A percentile compares a stretch with the other conserved stretches of the same genome.
These are phyloP conservation scores for Coprinopsis sp. DNA, from an alignment of 768 basidiomycete genomes.

Conservation along the genomic window DNA sequence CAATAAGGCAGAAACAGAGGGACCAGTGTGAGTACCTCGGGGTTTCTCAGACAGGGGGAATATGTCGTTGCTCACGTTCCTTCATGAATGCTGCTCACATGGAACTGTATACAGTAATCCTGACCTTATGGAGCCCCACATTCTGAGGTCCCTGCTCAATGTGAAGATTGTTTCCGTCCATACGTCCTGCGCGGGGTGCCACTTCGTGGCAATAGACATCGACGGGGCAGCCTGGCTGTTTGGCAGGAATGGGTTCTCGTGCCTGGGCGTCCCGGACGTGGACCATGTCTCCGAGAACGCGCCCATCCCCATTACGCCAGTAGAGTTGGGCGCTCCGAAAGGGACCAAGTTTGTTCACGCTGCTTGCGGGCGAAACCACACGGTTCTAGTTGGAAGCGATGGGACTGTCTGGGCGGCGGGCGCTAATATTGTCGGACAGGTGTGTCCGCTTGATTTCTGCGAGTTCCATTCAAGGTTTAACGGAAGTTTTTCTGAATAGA, in stretches of 20 bases:
- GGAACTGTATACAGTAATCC: slow-evolving; percentile 42
- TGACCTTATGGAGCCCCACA: slow-evolving; percentile 84
- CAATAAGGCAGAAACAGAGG: slow-evolving; percentile 37
- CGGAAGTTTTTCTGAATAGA: slow-evolving; percentile 40
- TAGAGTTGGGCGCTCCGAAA: slow-evolving; percentile 54
- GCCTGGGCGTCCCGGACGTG: slow-evolving; percentile 55
- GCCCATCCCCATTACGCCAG: slow-evolving; percentile 56
- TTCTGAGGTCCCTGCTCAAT: slow-evolving; percentile 84
- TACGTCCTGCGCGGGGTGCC: slow-evolving; percentile 71
- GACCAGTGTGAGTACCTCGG: slow-evolving; percentile 29
- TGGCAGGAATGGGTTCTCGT: slow-evolving; percentile 73
- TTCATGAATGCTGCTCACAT: slow-evolving; percentile 2
- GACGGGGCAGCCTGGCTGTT: slow-evolving; percentile 86
- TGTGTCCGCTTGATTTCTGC: slow-evolving; percentile 28
- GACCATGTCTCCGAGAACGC: slow-evolving; percentile 71
- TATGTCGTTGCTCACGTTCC: slow-evolving; percentile 2
- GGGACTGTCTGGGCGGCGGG: slow-evolving; percentile 86
- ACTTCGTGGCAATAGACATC: slow-evolving; percentile 68
- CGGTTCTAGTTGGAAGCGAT: slow-evolving; percentile 74
- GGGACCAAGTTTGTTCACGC: slow-evolving; percentile 71
- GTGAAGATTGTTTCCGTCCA: slow-evolving; percentile 69
- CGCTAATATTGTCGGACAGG: slow-evolving; percentile 77
- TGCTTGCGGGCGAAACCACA: slow-evolving; percentile 79
- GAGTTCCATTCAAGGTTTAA: background rate
- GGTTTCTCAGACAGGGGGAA: slow-evolving; percentile 14